A percentile compares a stretch with the other conserved stretches of the same genome.
These are phyloP conservation scores for Tulasnella sp. DNA, from an alignment of 768 basidiomycete species.

Conservation along the genomic window DNA sequence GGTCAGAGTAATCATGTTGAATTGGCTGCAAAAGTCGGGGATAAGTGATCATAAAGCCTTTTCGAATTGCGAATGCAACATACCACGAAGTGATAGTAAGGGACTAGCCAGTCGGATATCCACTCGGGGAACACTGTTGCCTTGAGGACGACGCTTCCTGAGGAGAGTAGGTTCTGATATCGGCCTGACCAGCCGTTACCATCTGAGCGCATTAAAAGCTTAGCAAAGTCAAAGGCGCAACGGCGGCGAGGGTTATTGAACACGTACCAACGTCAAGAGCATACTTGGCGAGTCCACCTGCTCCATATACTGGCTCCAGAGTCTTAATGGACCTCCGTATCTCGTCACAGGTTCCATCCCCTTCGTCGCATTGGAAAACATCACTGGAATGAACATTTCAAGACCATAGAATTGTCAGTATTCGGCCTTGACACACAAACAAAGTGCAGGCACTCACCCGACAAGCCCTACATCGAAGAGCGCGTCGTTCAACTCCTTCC, in stretches of 20 bases:
- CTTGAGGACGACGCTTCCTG: conserved; percentile 38
- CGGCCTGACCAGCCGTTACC: conserved; percentile 40
- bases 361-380: conserved; percentile 33
- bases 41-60: not conserved
- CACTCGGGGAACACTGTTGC: conserved; percentile 39
- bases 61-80: conserved; percentile 24
- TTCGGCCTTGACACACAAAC: not conserved
- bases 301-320: not conserved
- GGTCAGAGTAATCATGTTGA: conserved; percentile 55
- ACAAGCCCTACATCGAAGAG: conserved; percentile 37
- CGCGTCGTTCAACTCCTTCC: conserved; percentile 31
- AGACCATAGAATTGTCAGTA: not conserved
- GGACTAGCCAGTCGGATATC: conserved; percentile 38
- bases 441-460: conserved; percentile 29
- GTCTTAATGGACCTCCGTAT: conserved; percentile 35
- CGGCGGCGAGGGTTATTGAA: not conserved
- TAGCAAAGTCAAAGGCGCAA: not conserved
- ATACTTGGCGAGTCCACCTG: not conserved
- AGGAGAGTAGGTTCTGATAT: conserved; percentile 35
- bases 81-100: conserved; percentile 41
- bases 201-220: conserved; percentile 31
- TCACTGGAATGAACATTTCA: not conserved
- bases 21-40: conserved; percentile 42
- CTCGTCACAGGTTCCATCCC: conserved; percentile 37
- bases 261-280: conserved; percentile 27